These are phyloP conservation scores for Fomitopsis schrenkii DNA, from an alignment of 1,284 basidiomycete species.

Conservation along the genomic window DNA sequence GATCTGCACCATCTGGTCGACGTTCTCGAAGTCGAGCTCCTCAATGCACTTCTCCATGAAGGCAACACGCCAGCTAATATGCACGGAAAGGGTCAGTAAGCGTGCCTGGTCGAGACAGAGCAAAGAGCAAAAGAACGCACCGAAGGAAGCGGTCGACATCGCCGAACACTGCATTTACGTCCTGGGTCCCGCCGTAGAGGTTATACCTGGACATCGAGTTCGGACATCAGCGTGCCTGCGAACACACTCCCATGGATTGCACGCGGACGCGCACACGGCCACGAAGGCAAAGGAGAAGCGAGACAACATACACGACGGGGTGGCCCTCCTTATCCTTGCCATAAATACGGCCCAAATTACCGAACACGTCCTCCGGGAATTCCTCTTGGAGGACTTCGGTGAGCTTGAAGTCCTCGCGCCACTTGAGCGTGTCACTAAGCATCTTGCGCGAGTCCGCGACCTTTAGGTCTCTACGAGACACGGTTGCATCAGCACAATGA, in stretches of 20 bases:
- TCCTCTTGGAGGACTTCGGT: slow-evolving; percentile 56
- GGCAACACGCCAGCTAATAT: slow-evolving; percentile 65
- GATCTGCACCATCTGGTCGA: slow-evolving; percentile 74
- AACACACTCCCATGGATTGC: background rate
- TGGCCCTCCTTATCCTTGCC: slow-evolving; percentile 64
- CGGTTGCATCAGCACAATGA: background rate
- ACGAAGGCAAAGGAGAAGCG: slow-evolving; percentile 1
- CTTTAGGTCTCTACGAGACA: slow-evolving; percentile 45
- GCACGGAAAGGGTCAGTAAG: slow-evolving; percentile 3
- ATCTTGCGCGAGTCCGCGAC: slow-evolving; percentile 53
- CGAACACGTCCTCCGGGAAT: slow-evolving; percentile 65
- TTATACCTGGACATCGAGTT: slow-evolving; percentile 50
- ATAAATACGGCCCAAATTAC: slow-evolving; percentile 55
- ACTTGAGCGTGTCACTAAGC: slow-evolving; percentile 65
- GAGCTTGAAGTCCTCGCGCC: slow-evolving; percentile 69
- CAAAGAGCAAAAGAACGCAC: slow-evolving; percentile 28
- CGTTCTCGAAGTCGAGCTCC: slow-evolving; percentile 63
- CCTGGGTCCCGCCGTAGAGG: slow-evolving; percentile 63
- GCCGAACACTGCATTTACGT: slow-evolving; percentile 63
- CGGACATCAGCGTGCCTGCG: background rate
- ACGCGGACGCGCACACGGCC: slow-evolving; percentile 11
- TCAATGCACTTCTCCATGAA: slow-evolving; percentile 67
- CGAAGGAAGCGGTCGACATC: slow-evolving; percentile 71
- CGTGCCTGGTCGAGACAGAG: background rate
- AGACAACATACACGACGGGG: slow-evolving; percentile 55